Base-by-base conservation (phyloP, 2,329 filamentous ascomycete species). In the Pezicula radicicola region DNA sequence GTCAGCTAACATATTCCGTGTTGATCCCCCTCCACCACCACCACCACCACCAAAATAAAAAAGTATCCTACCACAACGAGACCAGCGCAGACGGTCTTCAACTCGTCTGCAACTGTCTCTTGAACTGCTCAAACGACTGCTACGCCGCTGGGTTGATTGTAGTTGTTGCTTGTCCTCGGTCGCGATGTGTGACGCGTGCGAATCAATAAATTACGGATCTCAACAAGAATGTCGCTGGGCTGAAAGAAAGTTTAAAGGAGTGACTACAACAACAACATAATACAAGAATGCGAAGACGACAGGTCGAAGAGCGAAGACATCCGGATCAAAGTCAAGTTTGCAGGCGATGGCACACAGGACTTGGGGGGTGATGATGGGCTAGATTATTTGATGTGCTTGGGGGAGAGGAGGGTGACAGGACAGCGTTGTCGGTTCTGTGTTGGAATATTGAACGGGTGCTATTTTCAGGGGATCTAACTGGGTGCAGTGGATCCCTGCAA, bases 51-150 rank as follows among this genome's bases (percentile, higher is more conserved):
- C 16, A 21, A 9, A 9, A 37, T 4, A 12, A 45, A 46, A 33
- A 28, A 6, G 36, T 39, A 46, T 56, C 64, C 41, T 55, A 63
- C 63, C 61, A 55, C 57, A 53, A 58, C 52, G 75, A 72, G 80
- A 83, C 77, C 80, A 83, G 79, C 71, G 76, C 80, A 84, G 80
- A 84, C 81, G 79, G 81, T 66, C 62, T 60, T 66, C 56, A 62
- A 66, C 69, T 81, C 80, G 80, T 76, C 81, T 80, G 79, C 78
- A 73, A 72, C 80, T 79, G 77, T 76, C 69, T 66, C 63, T 66
- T 12, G 50, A 35, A 15, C 8, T 33, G n/a, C 18, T 25, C 49
- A 50, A 56, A 55, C 37, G 18, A 46, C 47, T 28, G 28, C 46
- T 36, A 45, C 45, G 52, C 44, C 53, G 39, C 10, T 1, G 9